Conservation (phyloP, 805 yeast genomes). For the Hanseniaspora jakobsenii region DNA sequence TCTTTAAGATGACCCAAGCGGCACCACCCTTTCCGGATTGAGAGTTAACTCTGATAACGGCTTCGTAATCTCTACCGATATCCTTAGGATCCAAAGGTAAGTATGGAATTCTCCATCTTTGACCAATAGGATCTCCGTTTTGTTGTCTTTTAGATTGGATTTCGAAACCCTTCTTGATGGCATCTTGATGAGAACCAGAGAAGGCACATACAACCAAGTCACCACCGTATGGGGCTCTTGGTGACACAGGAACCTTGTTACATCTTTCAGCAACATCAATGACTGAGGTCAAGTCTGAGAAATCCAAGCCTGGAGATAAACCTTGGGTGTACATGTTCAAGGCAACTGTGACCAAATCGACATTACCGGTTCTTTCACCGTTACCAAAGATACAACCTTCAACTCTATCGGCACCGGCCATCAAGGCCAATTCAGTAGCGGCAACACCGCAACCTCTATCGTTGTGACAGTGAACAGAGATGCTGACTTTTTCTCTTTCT, state of each 20-base stretch:
- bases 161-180: slow-evolving; percentile 54
- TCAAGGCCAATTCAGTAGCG: slow-evolving; percentile 60
- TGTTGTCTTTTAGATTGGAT: slow-evolving; percentile 41
- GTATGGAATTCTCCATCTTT: slow-evolving; percentile 57
- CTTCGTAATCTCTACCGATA: slow-evolving; percentile 70
- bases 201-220: slow-evolving; percentile 69
- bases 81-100: slow-evolving; percentile 72
- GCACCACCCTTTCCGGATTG: slow-evolving; percentile 87
- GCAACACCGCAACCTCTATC: slow-evolving; percentile 81
- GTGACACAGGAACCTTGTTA: slow-evolving; percentile 61
- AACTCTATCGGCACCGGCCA: slow-evolving; percentile 79
- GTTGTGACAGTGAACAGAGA: slow-evolving; percentile 65
- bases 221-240: slow-evolving; percentile 74
- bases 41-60: slow-evolving; percentile 71
- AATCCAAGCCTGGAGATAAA: slow-evolving; percentile 57
- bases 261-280: slow-evolving; percentile 63
- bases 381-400: slow-evolving; percentile 76
- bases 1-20: slow-evolving; percentile 64
- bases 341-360: slow-evolving; percentile 64
- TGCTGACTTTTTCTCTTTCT: slow-evolving; percentile 58
- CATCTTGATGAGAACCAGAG: slow-evolving; percentile 63
- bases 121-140: slow-evolving; percentile 33
- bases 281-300: slow-evolving; percentile 53
- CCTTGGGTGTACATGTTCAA: slow-evolving; percentile 71
- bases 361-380: slow-evolving; percentile 80